These are phyloP conservation scores for Penicillium occitanis DNA, from an alignment of 2,329 filamentous ascomycete species.

Conservation along the genomic window DNA sequence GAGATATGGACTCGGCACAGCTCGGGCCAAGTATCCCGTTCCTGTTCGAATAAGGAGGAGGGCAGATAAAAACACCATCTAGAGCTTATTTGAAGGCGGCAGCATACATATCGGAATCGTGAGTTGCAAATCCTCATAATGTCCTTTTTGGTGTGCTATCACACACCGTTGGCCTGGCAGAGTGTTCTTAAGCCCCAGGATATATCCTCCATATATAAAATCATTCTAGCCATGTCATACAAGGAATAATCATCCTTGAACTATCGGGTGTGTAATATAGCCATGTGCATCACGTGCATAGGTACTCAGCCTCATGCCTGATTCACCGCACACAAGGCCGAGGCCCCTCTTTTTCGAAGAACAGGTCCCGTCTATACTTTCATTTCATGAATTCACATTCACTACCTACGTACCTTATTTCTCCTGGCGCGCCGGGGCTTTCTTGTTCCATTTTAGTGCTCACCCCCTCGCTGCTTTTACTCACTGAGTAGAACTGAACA, in stretches of 20 bases:
- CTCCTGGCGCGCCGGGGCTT: too few species aligned
- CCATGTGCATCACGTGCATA: not conserved
- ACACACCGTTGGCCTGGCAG: not conserved
- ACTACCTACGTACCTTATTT: not conserved
- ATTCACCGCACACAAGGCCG: not conserved
- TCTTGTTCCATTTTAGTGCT: too few species aligned
- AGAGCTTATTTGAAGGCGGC: not conserved
- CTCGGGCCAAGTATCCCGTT: not conserved
- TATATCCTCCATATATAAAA: not conserved
- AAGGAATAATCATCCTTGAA: not conserved
- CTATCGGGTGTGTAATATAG: not conserved
- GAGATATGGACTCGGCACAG: slow-evolving; percentile 6
- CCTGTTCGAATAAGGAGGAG: not conserved
- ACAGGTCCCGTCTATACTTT: not conserved
- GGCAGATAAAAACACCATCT: not conserved
- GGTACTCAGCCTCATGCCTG: not conserved
- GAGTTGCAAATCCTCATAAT: not conserved
- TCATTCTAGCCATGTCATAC: not conserved
- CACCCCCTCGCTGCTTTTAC: too few species aligned
- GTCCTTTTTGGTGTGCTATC: not conserved
- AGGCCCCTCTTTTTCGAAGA: not conserved
- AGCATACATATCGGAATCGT: not conserved
- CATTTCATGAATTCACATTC: not conserved
- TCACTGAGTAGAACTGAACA: too few species aligned
- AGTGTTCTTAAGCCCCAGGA: too few species aligned